Conservation (phyloP, 345 rosid genomes). For the Hibiscus mutabilis region DNA sequence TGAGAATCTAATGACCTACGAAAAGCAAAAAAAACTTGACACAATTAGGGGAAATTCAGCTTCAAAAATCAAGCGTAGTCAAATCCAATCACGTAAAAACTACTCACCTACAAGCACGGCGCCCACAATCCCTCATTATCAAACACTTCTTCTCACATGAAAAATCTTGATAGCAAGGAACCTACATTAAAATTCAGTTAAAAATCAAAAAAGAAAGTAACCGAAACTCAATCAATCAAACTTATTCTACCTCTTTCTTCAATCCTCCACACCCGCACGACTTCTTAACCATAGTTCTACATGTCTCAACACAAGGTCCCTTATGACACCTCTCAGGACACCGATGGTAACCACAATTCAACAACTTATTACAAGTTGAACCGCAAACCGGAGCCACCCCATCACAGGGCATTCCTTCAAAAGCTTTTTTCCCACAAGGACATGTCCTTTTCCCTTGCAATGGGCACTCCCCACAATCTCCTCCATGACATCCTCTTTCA, state of each 20-base stretch:
- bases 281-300: conserved; percentile 68
- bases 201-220: background rate
- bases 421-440: conserved; percentile 76
- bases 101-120: conserved; percentile 66
- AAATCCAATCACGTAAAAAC: too few species aligned
- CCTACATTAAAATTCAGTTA: conserved; percentile 39
- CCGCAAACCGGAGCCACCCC: conserved; percentile 66
- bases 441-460: conserved; percentile 78
- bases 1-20: too few species aligned
- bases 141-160: conserved; percentile 83
- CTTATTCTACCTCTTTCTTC: conserved; percentile 70
- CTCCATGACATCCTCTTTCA: conserved; percentile 68
- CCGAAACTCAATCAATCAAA: conserved; percentile 10
- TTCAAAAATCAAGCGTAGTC: too few species aligned
- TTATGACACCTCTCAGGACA: conserved; percentile 90
- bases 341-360: conserved; percentile 65
- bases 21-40: too few species aligned
- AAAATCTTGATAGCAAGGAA: conserved; percentile 96
- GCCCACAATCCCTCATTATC: conserved; percentile 72
- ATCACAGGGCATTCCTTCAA: conserved; percentile 78
- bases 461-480: conserved; percentile 73
- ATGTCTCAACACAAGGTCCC: conserved; percentile 73
- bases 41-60: too few species aligned
- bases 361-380: conserved; percentile 67
- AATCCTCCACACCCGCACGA: conserved; percentile 66